phyloP scores from a whole-genome alignment of 2,329 filamentous ascomycete species.

The Pseudogymnoascus verrucosus region DNA sequence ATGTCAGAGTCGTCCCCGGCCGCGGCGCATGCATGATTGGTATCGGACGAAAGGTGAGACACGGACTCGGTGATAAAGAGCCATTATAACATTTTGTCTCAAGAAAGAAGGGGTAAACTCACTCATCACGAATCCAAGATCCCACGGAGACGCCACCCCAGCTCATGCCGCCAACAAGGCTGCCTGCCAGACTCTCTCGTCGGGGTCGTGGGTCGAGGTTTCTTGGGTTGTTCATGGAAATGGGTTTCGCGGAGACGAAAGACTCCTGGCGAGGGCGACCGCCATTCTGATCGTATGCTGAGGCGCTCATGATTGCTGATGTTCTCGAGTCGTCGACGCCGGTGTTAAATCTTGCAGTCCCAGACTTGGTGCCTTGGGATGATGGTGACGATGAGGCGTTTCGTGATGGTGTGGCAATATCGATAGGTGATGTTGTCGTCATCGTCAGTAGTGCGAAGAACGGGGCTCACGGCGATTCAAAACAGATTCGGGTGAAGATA shows the following conservation, averaged over 20 bases:
- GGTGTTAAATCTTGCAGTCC: conserved; percentile 17
- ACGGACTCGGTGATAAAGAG: background rate
- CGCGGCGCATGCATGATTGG: background rate
- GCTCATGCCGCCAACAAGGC: conserved; percentile 76
- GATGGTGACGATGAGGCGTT: conserved; percentile 30
- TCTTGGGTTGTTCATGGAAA: conserved; percentile 56
- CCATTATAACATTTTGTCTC: conserved; percentile 5
- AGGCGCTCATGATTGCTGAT: conserved; percentile 49
- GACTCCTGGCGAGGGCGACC: conserved; percentile 53
- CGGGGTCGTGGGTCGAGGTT: conserved; percentile 49
- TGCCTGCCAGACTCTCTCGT: conserved; percentile 55
- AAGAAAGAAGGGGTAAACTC: conserved; percentile 40
- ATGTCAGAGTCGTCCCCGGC: conserved; percentile 14
- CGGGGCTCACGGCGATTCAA: background rate
- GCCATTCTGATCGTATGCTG: conserved; percentile 48
- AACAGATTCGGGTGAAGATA: background rate
- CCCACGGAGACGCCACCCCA: conserved; percentile 96
- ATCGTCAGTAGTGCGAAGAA: conserved; percentile 17
- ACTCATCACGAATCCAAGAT: conserved; percentile 98
- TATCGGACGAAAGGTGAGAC: conserved; percentile 9
- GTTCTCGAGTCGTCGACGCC: conserved; percentile 23
- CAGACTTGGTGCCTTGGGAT: conserved; percentile 27
- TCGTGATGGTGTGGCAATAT: conserved; percentile 27
- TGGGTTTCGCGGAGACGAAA: conserved; percentile 58
- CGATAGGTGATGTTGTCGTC: conserved; percentile 28